Base-by-base conservation (phyloP, 345 rosid genomes). In the Murraya paniculata region DNA sequence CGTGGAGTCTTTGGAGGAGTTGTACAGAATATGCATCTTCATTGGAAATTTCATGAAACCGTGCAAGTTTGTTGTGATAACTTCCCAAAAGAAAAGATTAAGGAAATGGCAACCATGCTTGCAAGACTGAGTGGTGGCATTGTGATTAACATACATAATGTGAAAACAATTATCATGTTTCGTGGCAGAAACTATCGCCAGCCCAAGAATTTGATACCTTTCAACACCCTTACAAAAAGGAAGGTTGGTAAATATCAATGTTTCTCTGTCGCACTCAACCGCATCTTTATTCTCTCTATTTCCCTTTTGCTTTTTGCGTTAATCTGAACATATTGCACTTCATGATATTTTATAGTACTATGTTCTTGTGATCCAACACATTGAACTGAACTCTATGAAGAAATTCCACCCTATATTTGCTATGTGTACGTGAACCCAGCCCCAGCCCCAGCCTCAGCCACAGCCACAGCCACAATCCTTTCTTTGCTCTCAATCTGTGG, bases 1-100 rank as follows among this genome's bases (percentile, higher is more conserved):
- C 93, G 99, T 78, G 99, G 99, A 68, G 99, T 95, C 74, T 95
- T 95, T 84, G 97, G 98, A 75, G 99, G 99, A 74, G 99, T 94
- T 35, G 98, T 95, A 7, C 99, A 94, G 74, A 95, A 95, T 83
- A 92, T 95, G 98, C 99, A 95, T 88, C 87, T 95, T 77, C 99
- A 95, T 64, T 95, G 98, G 99, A 95, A 95, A 87, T 95, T 95
- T 88, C 99, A 95, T 72, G 98, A 95, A 89, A 95, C 99, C 0
- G 97, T 95, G 53, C 99, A 95, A 86, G 98, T 93, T 74, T 92
- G 96, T 64, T 95, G 99, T 72, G 99, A 93, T 84, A 92, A 93
- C 84, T 92, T 93, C 75, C 95, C 98, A 22, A 91, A 90, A 83
- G 99, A 95, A 77, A 93, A 89, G 83, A 95, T 95, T 27, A 95